A percentile compares a stretch with the other conserved stretches of the same genome.
phyloP scores from a whole-genome alignment of 345 rosid species.

The Euphorbia pulcherrima region DNA sequence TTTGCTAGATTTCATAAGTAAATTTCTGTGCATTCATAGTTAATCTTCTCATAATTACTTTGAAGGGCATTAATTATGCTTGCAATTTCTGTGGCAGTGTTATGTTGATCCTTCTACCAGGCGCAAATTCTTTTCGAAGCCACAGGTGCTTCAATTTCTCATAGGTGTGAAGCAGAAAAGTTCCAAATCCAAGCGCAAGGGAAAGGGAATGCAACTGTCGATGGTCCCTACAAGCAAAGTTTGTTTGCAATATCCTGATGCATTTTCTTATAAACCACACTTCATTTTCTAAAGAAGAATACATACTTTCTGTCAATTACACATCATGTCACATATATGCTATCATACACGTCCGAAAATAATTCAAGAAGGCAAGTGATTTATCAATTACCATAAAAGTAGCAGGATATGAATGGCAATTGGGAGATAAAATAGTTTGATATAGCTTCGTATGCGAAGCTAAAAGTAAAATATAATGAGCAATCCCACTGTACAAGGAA shows the following conservation, averaged over 20 bases:
- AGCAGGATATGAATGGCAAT: not conserved
- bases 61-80: not conserved
- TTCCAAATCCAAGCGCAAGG: constrained; percentile 10
- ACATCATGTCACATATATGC: not conserved
- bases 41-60: not conserved
- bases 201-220: constrained; percentile 5
- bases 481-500: not conserved
- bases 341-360: not conserved
- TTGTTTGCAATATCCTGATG: constrained; percentile 17
- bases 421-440: not conserved
- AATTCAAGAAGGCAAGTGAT: not conserved
- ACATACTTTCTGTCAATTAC: not conserved
- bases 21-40: not conserved
- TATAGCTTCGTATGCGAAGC: not conserved
- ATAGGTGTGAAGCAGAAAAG: constrained; percentile 14
- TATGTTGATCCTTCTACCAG: constrained; percentile 32
- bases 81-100: constrained; percentile 25
- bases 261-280: not conserved
- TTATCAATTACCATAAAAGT: not conserved
- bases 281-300: not conserved
- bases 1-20: not conserved
- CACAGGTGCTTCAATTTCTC: constrained; percentile 34
- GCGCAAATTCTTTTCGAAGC: constrained; percentile 39
- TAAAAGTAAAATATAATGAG: not conserved
- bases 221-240: constrained; percentile 18